A percentile compares a stretch with the other conserved stretches of the same genome.
Evolutionary conservation across 2,329 filamentous ascomycete genomes (phyloP).

Genomic region (Alternaria burnsii): DNA sequence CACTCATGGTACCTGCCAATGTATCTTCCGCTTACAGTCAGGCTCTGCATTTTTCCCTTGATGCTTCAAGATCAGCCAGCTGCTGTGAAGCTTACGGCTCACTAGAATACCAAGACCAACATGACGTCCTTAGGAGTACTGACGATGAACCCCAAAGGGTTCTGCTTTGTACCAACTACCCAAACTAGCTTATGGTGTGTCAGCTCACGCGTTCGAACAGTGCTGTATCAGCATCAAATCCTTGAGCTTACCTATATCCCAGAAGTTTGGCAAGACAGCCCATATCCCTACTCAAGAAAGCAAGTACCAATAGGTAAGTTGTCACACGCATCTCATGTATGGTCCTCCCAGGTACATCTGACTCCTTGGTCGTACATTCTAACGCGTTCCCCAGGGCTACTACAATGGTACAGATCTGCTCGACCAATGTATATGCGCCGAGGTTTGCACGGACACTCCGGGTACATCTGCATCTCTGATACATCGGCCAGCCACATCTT

Average conservation of each 20-base stretch:
- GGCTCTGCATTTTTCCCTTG: not conserved
- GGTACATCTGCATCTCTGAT: not conserved
- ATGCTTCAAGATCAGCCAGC: no score
- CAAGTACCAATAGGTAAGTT: slow-evolving; percentile 1
- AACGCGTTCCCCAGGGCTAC: not conserved
- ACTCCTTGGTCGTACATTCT: not conserved
- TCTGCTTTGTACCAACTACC: no score
- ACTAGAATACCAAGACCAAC: no score
- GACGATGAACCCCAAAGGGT: not conserved
- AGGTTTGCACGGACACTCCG: slow-evolving; percentile 5
- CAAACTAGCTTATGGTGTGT: no score
- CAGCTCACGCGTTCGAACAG: no score
- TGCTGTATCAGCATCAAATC: not conserved
- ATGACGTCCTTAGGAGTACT: no score
- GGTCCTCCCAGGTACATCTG: not conserved
- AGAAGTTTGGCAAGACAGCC: not conserved
- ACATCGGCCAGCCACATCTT: not conserved
- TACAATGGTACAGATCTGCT: not conserved
- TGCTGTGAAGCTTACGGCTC: no score
- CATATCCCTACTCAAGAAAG: not conserved
- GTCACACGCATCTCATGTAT: not conserved
- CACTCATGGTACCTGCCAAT: not conserved
- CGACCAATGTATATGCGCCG: slow-evolving; percentile 8
- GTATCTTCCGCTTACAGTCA: not conserved
- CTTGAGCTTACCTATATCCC: slow-evolving; percentile 1